Evolutionary conservation across 192 early-diverging fungal species (phyloP).

Genomic region (Helicostylum pulchrum): DNA sequence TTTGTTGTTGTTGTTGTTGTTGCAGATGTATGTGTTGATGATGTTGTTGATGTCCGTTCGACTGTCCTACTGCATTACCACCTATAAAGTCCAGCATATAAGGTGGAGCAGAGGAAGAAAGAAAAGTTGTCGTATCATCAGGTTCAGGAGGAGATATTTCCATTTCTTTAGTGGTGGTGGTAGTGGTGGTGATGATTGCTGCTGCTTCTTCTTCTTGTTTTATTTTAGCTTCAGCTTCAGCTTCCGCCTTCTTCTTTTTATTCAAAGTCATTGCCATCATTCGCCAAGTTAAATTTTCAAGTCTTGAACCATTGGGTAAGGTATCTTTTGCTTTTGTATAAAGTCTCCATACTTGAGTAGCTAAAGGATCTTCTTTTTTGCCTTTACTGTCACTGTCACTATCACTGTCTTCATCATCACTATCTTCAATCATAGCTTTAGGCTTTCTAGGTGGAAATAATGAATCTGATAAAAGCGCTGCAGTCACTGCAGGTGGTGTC

Average conservation of each 20-base stretch:
- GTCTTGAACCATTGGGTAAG: slow-evolving; percentile 69
- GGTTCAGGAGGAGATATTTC: slow-evolving; percentile 24
- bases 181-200: too few species aligned
- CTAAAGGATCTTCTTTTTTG: slow-evolving; percentile 50
- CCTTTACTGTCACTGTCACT: slow-evolving; percentile 27
- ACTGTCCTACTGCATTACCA: slow-evolving; percentile 1
- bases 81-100: slow-evolving; percentile 20
- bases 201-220: not conserved
- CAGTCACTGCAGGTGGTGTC: slow-evolving; percentile 27
- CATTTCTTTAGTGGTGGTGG: not conserved
- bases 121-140: slow-evolving; percentile 27
- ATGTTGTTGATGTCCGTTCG: not conserved
- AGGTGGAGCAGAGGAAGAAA: slow-evolving; percentile 41
- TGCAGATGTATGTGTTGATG: not conserved
- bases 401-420: slow-evolving; percentile 22
- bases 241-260: slow-evolving; percentile 29
- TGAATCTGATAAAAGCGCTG: slow-evolving; percentile 32
- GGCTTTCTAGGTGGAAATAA: slow-evolving; percentile 36
- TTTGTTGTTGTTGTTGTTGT: slow-evolving; percentile 7
- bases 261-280: slow-evolving; percentile 71
- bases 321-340: slow-evolving; percentile 82
- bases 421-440: not conserved
- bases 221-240: not conserved
- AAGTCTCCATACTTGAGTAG: slow-evolving; percentile 68
- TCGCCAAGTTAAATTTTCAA: slow-evolving; percentile 85